Base-by-base conservation (phyloP, 2,329 filamentous ascomycete species). In the Claviceps africana region DNA sequence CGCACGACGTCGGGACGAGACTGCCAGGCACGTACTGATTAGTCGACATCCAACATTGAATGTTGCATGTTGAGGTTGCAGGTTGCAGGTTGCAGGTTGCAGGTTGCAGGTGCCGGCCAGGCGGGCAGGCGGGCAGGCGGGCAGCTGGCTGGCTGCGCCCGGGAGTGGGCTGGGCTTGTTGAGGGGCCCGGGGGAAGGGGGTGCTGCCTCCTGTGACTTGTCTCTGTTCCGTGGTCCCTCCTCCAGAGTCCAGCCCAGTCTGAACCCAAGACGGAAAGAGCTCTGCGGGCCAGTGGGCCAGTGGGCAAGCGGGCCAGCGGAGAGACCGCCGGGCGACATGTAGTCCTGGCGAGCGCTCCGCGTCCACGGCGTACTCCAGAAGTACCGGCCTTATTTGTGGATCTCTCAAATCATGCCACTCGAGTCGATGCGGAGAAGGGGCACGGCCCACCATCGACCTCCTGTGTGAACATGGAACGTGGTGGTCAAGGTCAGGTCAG, bases 1-100 rank as follows among this genome's bases (percentile, higher is more conserved):
- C 42, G 47, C 51, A 49, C 50, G 42, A 54, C 53, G 47, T 39
- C n/a, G 50, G 50, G 47, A 54, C 28, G 47, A 47, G 44, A 51
- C 31, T 51, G 43, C 35, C 35, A 37, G 35, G 35, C 35, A 37
- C 35, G 35, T n/a, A n/a, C 4, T 15, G 33, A 15, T 15, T 35
- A 37, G 35, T 37, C 35, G 35, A 37, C 8, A 35, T 37, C 25
- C 25, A 25, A 25, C 25, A 25, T 25, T 25, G 25, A 25, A 25
- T 25, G 25, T 25, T 25, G 25, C 25, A 25, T 25, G 25, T 25
- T 47, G n/a, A 37, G 37, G 51, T 44, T 35, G 44, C 40, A 39
- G 46, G 42, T 35, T 47, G 45, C 39, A 45, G 31, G 46, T 48
- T n/a, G n/a, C n/a, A 37, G 37, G 51, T 44, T 35, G 44, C 40